Percentiles rank a stretch among this genome's conserved stretches.
Evolutionary conservation across 2,329 filamentous ascomycete genomes (phyloP).

Genomic region (Ophiostoma perfectum): DNA sequence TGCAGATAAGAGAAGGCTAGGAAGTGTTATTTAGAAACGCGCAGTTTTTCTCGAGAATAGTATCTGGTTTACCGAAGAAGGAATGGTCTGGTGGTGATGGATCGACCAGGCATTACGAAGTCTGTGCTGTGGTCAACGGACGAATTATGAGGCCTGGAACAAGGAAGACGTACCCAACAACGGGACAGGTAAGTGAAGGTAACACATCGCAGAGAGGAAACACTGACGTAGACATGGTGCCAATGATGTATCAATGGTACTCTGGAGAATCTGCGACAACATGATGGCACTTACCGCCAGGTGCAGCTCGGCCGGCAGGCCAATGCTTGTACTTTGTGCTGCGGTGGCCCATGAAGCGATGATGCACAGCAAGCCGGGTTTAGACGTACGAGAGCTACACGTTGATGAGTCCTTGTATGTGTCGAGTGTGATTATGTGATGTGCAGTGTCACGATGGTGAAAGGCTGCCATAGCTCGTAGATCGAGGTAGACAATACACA

Average conservation of each 20-base stretch:
- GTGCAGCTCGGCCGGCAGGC: too few species aligned
- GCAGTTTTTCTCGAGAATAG: conserved; percentile 39
- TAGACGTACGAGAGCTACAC: too few species aligned
- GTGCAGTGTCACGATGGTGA: too few species aligned
- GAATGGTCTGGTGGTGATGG: conserved; percentile 19
- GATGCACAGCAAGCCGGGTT: too few species aligned
- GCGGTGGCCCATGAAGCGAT: too few species aligned
- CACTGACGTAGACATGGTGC: not conserved
- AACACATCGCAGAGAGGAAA: not conserved
- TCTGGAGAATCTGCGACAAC: not conserved
- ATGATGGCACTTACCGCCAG: not conserved
- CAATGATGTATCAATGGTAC: not conserved
- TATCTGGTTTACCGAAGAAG: conserved; percentile 30
- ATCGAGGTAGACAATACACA: too few species aligned
- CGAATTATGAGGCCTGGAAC: not conserved
- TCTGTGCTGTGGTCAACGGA: not conserved
- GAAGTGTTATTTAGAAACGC: conserved; percentile 32
- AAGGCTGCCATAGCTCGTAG: too few species aligned
- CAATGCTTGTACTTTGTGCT: too few species aligned
- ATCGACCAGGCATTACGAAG: not conserved
- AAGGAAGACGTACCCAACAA: too few species aligned
- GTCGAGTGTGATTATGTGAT: too few species aligned
- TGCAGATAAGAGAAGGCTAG: conserved; percentile 28
- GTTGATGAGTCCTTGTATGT: too few species aligned
- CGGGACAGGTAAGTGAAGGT: too few species aligned